A percentile compares a stretch with the other conserved stretches of the same genome.
phyloP scores from a whole-genome alignment of 192 early-diverging fungal genomes.

The Coemansia aciculifera region DNA sequence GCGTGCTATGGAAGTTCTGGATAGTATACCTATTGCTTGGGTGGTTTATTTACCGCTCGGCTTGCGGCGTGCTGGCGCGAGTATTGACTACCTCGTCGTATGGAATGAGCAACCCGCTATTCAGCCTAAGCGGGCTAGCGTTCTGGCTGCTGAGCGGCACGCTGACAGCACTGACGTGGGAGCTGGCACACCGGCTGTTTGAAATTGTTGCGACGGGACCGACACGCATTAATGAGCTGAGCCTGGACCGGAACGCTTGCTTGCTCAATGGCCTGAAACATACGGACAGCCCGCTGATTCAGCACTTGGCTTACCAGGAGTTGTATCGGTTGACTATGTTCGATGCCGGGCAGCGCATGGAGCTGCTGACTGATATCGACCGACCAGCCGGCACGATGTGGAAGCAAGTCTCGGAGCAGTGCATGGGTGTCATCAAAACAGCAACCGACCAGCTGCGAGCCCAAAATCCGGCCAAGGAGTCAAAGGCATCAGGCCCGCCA shows the following conservation, averaged over 20 bases:
- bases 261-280: slow-evolving; percentile 42
- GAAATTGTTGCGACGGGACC: slow-evolving; percentile 48
- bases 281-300: slow-evolving; percentile 22
- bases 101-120: slow-evolving; percentile 42
- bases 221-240: slow-evolving; percentile 50
- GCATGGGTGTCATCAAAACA: slow-evolving; percentile 31
- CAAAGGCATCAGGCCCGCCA: slow-evolving; percentile 5
- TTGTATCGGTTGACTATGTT: slow-evolving; percentile 41
- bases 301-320: slow-evolving; percentile 53
- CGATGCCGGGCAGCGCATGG: slow-evolving; percentile 31
- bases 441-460: slow-evolving; percentile 34
- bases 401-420: slow-evolving; percentile 42
- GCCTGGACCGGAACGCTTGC: slow-evolving; percentile 44
- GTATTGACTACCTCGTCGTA: slow-evolving; percentile 46
- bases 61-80: slow-evolving; percentile 30
- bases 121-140: slow-evolving; percentile 25
- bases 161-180: slow-evolving; percentile 39
- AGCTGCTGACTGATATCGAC: slow-evolving; percentile 45
- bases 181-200: slow-evolving; percentile 53
- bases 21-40: slow-evolving; percentile 43
- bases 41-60: slow-evolving; percentile 43
- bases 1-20: slow-evolving; percentile 40
- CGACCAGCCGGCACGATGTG: slow-evolving; percentile 41
- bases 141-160: slow-evolving; percentile 46
- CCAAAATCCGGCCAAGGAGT: slow-evolving; percentile 14